These are phyloP conservation scores for Extremus antarcticus DNA, from an alignment of 495 filamentous ascomycete species.

Conservation along the genomic window DNA sequence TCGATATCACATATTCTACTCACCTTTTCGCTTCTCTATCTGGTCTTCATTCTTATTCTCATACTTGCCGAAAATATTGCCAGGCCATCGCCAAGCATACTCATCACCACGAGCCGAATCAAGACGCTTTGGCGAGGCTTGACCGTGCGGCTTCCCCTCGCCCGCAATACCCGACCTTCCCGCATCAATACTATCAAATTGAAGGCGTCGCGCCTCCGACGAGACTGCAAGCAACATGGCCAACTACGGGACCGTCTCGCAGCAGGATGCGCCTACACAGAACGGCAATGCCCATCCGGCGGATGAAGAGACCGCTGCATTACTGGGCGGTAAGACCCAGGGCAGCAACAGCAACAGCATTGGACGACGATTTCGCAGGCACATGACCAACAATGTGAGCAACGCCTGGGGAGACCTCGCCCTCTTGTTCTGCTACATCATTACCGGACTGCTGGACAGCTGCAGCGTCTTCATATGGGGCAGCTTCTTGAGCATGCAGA, in stretches of 20 bases:
- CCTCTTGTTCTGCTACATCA: slow-evolving; percentile 56
- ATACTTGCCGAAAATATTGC: too few species aligned
- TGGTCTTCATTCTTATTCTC: too few species aligned
- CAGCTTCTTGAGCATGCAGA: slow-evolving; percentile 71
- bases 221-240: not conserved
- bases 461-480: slow-evolving; percentile 63
- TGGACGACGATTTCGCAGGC: slow-evolving; percentile 13
- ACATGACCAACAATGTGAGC: slow-evolving; percentile 39
- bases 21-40: too few species aligned
- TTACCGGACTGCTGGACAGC: slow-evolving; percentile 65
- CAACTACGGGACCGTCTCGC: slow-evolving; percentile 12
- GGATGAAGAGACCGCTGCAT: slow-evolving; percentile 13
- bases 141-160: not conserved
- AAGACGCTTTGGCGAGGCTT: not conserved
- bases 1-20: too few species aligned
- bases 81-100: too few species aligned
- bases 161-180: slow-evolving; percentile 1
- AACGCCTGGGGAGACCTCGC: slow-evolving; percentile 44
- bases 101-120: too few species aligned
- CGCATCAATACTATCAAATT: slow-evolving; percentile 1
- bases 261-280: not conserved
- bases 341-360: not conserved
- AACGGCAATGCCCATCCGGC: slow-evolving; percentile 7
- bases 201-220: not conserved
- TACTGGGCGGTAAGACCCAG: slow-evolving; percentile 15